phyloP scores from a whole-genome alignment of 306 rosid genomes.

The Sophora flavescens region DNA sequence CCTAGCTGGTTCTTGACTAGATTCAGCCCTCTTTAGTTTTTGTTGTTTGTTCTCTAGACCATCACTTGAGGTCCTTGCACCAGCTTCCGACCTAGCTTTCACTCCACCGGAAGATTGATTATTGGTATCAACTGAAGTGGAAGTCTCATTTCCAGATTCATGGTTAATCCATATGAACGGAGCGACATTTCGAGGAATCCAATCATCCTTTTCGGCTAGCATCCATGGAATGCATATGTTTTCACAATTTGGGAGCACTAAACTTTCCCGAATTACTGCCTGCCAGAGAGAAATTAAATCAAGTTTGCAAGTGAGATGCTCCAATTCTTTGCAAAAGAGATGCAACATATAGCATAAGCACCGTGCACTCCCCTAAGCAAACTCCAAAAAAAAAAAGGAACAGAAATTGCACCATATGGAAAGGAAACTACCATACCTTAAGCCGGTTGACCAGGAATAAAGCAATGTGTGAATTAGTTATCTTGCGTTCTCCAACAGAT shows the following conservation, averaged over 20 bases:
- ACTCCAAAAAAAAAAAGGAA: neutral
- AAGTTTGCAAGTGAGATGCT: slow-evolving; percentile 35
- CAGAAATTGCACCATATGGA: neutral
- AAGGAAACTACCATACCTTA: slow-evolving; percentile 69
- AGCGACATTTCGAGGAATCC: slow-evolving; percentile 79
- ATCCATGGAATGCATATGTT: slow-evolving; percentile 78
- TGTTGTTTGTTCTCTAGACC: slow-evolving; percentile 47
- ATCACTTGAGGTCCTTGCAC: slow-evolving; percentile 48
- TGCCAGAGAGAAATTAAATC: slow-evolving; percentile 56
- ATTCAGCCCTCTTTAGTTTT: slow-evolving; percentile 40
- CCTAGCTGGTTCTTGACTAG: slow-evolving; percentile 45
- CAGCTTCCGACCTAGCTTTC: slow-evolving; percentile 53
- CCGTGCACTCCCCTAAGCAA: neutral
- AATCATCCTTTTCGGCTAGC: slow-evolving; percentile 89
- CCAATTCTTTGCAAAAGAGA: neutral
- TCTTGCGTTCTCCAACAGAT: slow-evolving; percentile 83
- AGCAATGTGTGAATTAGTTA: slow-evolving; percentile 74
- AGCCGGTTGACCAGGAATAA: slow-evolving; percentile 70
- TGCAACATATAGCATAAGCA: slow-evolving; percentile 7
- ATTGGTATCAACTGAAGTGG: slow-evolving; percentile 46
- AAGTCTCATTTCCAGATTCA: slow-evolving; percentile 60
- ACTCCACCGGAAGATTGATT: slow-evolving; percentile 46
- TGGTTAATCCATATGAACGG: slow-evolving; percentile 84
- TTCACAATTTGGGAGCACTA: slow-evolving; percentile 89
- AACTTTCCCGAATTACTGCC: slow-evolving; percentile 72